Evolutionary conservation across 192 early-diverging fungal species (phyloP).

Genomic region (Coemansia reversa): DNA sequence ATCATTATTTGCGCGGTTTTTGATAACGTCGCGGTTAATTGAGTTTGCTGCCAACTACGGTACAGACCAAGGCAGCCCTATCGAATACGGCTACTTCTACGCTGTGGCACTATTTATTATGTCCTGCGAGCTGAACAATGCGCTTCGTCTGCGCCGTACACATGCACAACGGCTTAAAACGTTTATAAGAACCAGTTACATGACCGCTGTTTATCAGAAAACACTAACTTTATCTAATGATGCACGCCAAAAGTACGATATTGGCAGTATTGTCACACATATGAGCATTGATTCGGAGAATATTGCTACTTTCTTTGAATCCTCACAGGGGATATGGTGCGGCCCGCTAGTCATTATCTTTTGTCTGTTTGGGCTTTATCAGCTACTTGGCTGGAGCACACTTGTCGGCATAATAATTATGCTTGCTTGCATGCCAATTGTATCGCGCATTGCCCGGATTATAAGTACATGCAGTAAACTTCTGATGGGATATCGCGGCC

Average conservation of each 20-base stretch:
- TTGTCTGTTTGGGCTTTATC: not conserved
- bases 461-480: too few species aligned
- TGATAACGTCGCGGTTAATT: too few species aligned
- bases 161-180: not conserved
- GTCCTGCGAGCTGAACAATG: not conserved
- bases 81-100: constrained; percentile 54
- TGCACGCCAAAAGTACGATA: constrained; percentile 69
- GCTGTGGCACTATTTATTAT: too few species aligned
- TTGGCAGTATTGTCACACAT: constrained; percentile 68
- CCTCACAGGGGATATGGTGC: constrained; percentile 14
- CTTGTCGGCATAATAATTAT: constrained; percentile 10
- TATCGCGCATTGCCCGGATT: not conserved
- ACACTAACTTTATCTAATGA: constrained; percentile 18
- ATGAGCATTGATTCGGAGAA: constrained; percentile 60
- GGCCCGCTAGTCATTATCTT: constrained; percentile 4
- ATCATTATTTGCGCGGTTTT: too few species aligned
- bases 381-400: constrained; percentile 21
- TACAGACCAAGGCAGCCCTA: constrained; percentile 40
- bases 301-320: constrained; percentile 1
- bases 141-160: not conserved
- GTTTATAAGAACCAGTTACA: not conserved
- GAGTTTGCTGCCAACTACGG: too few species aligned
- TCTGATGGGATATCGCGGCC: constrained; percentile 34
- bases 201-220: constrained; percentile 21
- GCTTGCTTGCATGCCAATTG: constrained; percentile 70